Base-by-base conservation (phyloP, 2,329 filamentous ascomycete species). In the Herpotrichia juniperi region DNA sequence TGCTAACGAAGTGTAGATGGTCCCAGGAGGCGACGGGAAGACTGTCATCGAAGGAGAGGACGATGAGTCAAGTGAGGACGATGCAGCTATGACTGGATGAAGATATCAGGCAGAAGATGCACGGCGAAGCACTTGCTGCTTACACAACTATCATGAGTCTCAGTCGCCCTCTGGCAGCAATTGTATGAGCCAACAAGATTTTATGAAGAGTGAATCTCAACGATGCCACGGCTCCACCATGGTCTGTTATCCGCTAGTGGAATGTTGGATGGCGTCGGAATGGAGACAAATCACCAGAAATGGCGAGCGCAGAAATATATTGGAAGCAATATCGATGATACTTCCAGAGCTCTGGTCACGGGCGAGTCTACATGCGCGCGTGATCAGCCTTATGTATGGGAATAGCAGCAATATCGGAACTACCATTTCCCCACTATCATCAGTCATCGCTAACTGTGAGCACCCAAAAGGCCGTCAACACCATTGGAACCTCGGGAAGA, bases 11-110 rank as follows among this genome's bases (percentile, higher is more conserved):
- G 14, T 19, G 16, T 37, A 73, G 69, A 70, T 71, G 67, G 66
- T 71, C 14, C 68, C 69, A 2, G 69, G 69, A 46, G 70, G 68
- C 40, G 66, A 72, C 42, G 69, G 67, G 10, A 58, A 66, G 45
- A 62, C 58, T 11, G 65, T 64, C 42, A 61, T 66, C 17, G 62
- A 69, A 35, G 39, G 17, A 42, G 28, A 32, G 8, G 28, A 46
- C 5, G 28, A 46, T 17, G 28, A 34, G 43, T 11, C 26, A 14
- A 19, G 12, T 19, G 16, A 40, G 3, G 37, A 40, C 19, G 37
- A 40, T 40, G 37, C 37, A 11, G 37, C 37, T 14, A 40, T 40
- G 37, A 24, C 10, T 40, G 37, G 37, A 22, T 40, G 21, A 40
- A n/a, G 12, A 11, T 12, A 21, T 25, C 21, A 14, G 7, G 4